These are phyloP conservation scores for Canavalia ensiformis DNA, from an alignment of 306 rosid genomes.

Conservation along the genomic window DNA sequence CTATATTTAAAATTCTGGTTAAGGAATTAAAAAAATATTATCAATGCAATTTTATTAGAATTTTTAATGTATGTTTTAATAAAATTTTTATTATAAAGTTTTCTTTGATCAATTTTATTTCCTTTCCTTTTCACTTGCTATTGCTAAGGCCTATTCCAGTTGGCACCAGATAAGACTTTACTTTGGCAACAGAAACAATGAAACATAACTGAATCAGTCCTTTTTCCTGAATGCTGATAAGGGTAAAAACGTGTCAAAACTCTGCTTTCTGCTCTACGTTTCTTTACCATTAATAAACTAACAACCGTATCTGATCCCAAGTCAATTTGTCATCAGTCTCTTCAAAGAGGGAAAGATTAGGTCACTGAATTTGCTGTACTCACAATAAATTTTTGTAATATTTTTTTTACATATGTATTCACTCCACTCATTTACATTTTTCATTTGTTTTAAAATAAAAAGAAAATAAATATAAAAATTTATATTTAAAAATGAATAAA, in stretches of 20 bases:
- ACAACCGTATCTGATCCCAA: background rate
- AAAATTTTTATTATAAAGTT: too few relatives aligned
- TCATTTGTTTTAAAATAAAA: too few relatives aligned
- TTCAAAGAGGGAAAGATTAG: conserved; percentile 7
- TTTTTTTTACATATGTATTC: too few relatives aligned
- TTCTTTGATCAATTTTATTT: background rate
- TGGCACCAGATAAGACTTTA: background rate
- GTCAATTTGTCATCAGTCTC: conserved; percentile 6
- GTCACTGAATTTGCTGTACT: background rate
- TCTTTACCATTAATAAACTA: conserved; percentile 34
- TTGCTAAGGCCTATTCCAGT: background rate
- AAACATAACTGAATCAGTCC: background rate
- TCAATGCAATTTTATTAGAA: too few relatives aligned
- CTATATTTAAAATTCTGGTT: too few relatives aligned
- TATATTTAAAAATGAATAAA: too few relatives aligned
- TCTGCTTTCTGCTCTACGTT: background rate
- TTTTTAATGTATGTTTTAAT: too few relatives aligned
- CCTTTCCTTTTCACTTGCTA: conserved; percentile 7
- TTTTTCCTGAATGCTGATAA: background rate
- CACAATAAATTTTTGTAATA: background rate
- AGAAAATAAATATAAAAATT: too few relatives aligned
- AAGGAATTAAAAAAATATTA: too few relatives aligned
- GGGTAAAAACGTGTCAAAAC: background rate
- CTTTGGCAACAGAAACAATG: background rate
- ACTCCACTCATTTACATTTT: too few relatives aligned